A percentile compares a stretch with the other conserved stretches of the same genome.
Conservation (phyloP, 1,284 basidiomycete genomes). For the Entoloma clypeatum region DNA sequence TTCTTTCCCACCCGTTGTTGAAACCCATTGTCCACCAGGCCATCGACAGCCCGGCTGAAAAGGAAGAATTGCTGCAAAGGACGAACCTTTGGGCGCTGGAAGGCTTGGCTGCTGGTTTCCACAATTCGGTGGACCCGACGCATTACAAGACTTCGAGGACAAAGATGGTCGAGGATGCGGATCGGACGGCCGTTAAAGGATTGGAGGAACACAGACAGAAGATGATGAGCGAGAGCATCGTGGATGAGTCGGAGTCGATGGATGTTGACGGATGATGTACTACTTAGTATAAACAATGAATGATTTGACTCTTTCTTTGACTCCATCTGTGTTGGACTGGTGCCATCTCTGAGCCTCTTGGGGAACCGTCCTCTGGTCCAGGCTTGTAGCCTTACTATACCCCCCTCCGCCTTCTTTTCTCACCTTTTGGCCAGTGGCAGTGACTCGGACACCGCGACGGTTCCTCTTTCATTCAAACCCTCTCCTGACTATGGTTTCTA, state of each 20-base stretch:
- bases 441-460: conserved; percentile 51
- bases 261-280: conserved; percentile 26
- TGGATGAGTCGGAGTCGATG: conserved; percentile 28
- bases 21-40: conserved; percentile 37
- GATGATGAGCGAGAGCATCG: conserved; percentile 31
- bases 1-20: conserved; percentile 60
- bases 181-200: conserved; percentile 40
- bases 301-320: conserved; percentile 6
- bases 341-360: conserved; percentile 18
- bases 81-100: conserved; percentile 63
- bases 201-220: conserved; percentile 35
- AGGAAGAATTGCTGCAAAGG: conserved; percentile 35
- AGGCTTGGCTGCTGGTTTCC: conserved; percentile 57
- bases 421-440: conserved; percentile 38
- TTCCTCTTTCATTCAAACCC: conserved; percentile 39
- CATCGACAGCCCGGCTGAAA: conserved; percentile 24
- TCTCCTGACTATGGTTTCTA: conserved; percentile 40
- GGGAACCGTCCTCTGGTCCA: conserved; percentile 47
- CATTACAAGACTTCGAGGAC: conserved; percentile 46
- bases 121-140: conserved; percentile 62
- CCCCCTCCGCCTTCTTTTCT: conserved; percentile 35
- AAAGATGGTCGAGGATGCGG: conserved; percentile 57
- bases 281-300: background rate
- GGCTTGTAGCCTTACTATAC: conserved; percentile 41
- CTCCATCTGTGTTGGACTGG: conserved; percentile 17